A percentile compares a stretch with the other conserved stretches of the same genome.
phyloP scores from a whole-genome alignment of 768 basidiomycete genomes.

The Filobasidium wieringae region DNA sequence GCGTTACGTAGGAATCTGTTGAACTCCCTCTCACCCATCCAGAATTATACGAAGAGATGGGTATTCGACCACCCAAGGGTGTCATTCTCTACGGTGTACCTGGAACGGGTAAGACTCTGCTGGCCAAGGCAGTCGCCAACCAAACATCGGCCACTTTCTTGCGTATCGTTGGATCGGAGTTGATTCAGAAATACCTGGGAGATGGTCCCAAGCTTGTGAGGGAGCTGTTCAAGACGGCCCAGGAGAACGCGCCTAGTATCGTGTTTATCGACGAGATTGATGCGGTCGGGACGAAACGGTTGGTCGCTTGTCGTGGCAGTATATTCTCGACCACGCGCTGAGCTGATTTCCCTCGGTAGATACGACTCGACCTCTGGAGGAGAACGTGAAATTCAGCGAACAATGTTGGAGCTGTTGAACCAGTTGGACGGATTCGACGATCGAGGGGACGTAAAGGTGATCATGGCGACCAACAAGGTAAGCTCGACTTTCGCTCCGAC shows the following conservation, averaged over 20 bases:
- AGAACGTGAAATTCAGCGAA: constrained; percentile 97
- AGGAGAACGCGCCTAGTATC: constrained; percentile 95
- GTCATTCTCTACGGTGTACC: constrained; percentile 98
- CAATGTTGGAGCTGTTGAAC: constrained; percentile 96
- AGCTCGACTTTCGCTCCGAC: too few species aligned
- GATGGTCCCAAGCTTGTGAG: constrained; percentile 97
- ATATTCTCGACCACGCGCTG: constrained; percentile 9
- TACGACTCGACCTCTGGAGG: constrained; percentile 98
- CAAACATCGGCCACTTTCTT: constrained; percentile 97
- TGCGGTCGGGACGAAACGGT: constrained; percentile 96
- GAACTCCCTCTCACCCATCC: constrained; percentile 95
- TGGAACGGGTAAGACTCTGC: constrained; percentile 92
- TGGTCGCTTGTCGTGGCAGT: constrained; percentile 23
- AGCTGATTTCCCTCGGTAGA: constrained; percentile 39
- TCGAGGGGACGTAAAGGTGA: constrained; percentile 97
- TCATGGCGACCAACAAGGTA: constrained; percentile 89
- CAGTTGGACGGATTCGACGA: constrained; percentile 99
- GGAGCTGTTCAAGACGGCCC: constrained; percentile 90
- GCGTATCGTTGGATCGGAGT: constrained; percentile 90
- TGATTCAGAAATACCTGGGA: constrained; percentile 98
- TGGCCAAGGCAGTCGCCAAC: constrained; percentile 95
- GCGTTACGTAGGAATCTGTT: constrained; percentile 69
- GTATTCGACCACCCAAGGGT: constrained; percentile 98
- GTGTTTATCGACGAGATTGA: constrained; percentile 99
- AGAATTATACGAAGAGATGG: constrained; percentile 99